These are phyloP conservation scores for Adansonia rubrostipa DNA, from an alignment of 441 rosid genomes.

Conservation along the genomic window DNA sequence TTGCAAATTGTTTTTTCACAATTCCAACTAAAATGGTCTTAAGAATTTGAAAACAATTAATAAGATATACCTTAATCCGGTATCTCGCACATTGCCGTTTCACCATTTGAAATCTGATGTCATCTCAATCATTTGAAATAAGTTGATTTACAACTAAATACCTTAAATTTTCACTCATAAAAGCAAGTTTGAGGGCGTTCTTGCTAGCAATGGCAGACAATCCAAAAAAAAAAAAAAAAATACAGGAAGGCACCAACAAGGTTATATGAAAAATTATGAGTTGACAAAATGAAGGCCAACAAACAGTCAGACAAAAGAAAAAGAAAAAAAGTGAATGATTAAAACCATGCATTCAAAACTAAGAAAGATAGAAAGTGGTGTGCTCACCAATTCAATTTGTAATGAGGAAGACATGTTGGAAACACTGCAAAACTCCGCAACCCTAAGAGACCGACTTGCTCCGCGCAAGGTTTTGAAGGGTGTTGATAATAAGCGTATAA, in stretches of 20 bases:
- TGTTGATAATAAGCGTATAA: slow-evolving; percentile 68
- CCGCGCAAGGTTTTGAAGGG: slow-evolving; percentile 89
- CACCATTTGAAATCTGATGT: neutral
- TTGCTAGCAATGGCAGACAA: neutral
- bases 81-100: neutral
- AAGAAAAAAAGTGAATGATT: neutral
- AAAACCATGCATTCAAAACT: neutral
- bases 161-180: neutral
- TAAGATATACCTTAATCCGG: neutral
- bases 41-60: neutral
- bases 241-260: neutral
- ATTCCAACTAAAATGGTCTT: neutral
- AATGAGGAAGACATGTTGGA: slow-evolving; percentile 72
- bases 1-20: neutral
- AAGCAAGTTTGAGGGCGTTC: neutral
- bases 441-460: slow-evolving; percentile 84
- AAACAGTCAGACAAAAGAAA: too few species aligned
- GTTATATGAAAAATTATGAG: neutral
- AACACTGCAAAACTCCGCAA: slow-evolving; percentile 85
- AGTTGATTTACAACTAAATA: neutral
- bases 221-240: neutral
- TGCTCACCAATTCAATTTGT: slow-evolving; percentile 86
- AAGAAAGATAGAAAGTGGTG: neutral
- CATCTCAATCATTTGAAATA: neutral
- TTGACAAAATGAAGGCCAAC: too few species aligned